A percentile compares a stretch with the other conserved stretches of the same genome.
These are phyloP conservation scores for Candida succiphila DNA, from an alignment of 805 yeast genomes.

Conservation along the genomic window DNA sequence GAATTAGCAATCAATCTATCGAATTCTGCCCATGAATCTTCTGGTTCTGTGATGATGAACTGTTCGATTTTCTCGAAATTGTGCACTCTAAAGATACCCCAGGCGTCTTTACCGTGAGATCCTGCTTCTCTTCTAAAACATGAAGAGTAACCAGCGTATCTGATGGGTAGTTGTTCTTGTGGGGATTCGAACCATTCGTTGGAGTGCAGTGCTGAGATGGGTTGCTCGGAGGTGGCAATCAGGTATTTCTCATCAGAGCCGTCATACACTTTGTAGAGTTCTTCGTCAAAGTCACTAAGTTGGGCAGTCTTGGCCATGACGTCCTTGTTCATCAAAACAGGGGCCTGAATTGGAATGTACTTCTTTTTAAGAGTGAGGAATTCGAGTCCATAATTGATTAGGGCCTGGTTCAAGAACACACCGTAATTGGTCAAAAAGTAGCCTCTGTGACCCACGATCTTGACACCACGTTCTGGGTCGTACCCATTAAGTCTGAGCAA, in stretches of 20 bases:
- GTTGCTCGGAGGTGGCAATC: constrained; percentile 98
- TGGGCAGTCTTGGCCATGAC: constrained; percentile 99
- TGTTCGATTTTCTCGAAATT: constrained; percentile 98
- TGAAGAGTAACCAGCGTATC: constrained; percentile 96
- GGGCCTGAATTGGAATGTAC: constrained; percentile 91
- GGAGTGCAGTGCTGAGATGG: constrained; percentile 95
- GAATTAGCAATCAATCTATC: constrained; percentile 88
- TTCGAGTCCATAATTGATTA: constrained; percentile 89
- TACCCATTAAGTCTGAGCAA: constrained; percentile 92
- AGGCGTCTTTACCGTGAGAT: constrained; percentile 97
- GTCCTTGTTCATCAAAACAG: constrained; percentile 99
- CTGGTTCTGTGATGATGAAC: constrained; percentile 93
- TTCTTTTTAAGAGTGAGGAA: constrained; percentile 64
- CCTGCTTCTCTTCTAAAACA: constrained; percentile 99
- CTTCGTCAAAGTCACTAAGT: constrained; percentile 96
- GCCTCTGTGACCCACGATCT: constrained; percentile 97
- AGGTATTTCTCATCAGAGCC: constrained; percentile 97
- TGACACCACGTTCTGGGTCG: constrained; percentile 98
- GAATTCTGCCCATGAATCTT: constrained; percentile 95
- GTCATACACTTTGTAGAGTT: constrained; percentile 90
- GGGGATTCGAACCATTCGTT: constrained; percentile 99
- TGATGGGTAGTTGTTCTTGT: constrained; percentile 88
- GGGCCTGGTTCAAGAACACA: constrained; percentile 95
- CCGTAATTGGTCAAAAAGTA: constrained; percentile 92
- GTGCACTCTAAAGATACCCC: constrained; percentile 99